Conservation (phyloP, 345 rosid species). For the Camelina sativa region DNA sequence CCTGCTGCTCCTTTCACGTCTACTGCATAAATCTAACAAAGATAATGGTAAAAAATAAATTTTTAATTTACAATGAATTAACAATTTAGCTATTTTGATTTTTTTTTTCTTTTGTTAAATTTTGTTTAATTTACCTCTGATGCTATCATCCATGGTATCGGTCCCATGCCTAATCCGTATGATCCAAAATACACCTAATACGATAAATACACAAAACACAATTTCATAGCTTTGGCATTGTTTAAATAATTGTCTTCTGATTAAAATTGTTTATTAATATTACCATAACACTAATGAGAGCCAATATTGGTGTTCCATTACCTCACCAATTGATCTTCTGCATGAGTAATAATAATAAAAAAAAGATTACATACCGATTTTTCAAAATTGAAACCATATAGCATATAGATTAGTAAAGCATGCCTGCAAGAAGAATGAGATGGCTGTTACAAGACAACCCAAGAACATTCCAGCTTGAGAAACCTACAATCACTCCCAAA, state of each 20-base stretch:
- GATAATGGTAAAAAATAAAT: not conserved
- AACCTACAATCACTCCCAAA: constrained; percentile 46
- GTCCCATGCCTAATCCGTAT: constrained; percentile 52
- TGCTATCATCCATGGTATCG: constrained; percentile 54
- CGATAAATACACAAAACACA: constrained; percentile 1
- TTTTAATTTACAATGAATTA: not conserved
- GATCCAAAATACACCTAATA: constrained; percentile 46
- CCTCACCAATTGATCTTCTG: constrained; percentile 59
- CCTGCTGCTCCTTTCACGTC: constrained; percentile 66
- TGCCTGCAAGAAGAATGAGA: constrained; percentile 67
- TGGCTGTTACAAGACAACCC: constrained; percentile 66
- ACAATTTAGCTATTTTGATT: not conserved
- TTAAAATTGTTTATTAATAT: not conserved
- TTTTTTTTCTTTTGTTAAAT: too few relatives aligned
- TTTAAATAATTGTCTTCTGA: not conserved
- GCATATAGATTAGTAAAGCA: constrained; percentile 2
- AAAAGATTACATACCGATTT: not conserved
- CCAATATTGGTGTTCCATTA: constrained; percentile 39
- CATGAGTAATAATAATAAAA: constrained; percentile 5
- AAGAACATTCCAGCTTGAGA: constrained; percentile 79
- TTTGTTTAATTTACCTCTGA: constrained; percentile 45
- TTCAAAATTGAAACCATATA: not conserved
- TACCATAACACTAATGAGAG: constrained; percentile 47
- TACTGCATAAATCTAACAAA: constrained; percentile 52
- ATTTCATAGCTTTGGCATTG: not conserved